Conservation (phyloP, 495 filamentous ascomycete genomes). For the Tirmania nivea region DNA sequence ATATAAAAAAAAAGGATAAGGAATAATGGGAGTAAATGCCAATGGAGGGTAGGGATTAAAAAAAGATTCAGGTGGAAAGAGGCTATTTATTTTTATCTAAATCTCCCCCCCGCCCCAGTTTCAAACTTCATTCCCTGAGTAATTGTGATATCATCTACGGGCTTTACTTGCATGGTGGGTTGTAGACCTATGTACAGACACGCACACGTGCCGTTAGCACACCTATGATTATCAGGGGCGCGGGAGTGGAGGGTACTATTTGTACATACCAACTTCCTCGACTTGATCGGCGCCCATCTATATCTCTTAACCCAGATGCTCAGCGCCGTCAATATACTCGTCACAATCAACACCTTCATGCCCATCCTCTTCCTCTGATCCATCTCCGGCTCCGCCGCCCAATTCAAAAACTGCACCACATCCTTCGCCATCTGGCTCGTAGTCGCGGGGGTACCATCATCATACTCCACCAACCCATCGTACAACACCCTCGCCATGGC, state of each 20-base stretch:
- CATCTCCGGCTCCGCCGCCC: constrained; percentile 97
- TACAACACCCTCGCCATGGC: constrained; percentile 97
- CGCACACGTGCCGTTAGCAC: background rate
- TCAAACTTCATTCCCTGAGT: no score
- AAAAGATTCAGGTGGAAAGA: no score
- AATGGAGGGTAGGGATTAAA: no score
- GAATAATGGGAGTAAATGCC: no score
- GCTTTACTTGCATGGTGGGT: background rate
- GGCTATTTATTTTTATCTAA: no score
- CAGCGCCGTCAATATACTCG: constrained; percentile 55
- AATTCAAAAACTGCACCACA: constrained; percentile 95
- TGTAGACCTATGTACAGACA: background rate
- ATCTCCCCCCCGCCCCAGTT: no score
- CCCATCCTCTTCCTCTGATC: constrained; percentile 99
- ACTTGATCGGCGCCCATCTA: constrained; percentile 93
- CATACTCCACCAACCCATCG: constrained; percentile 95
- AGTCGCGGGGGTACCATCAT: constrained; percentile 82
- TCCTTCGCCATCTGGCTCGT: constrained; percentile 99
- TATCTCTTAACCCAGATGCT: constrained; percentile 98
- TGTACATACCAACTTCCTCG: constrained; percentile 66
- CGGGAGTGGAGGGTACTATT: background rate
- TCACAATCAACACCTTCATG: constrained; percentile 68
- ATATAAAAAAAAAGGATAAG: no score
- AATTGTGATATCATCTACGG: no score
- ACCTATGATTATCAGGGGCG: background rate